Evolutionary conservation across 2,329 filamentous ascomycete genomes (phyloP), one percentile per base, ranked within the genome.

Genomic region (Xylaria sp.): DNA sequence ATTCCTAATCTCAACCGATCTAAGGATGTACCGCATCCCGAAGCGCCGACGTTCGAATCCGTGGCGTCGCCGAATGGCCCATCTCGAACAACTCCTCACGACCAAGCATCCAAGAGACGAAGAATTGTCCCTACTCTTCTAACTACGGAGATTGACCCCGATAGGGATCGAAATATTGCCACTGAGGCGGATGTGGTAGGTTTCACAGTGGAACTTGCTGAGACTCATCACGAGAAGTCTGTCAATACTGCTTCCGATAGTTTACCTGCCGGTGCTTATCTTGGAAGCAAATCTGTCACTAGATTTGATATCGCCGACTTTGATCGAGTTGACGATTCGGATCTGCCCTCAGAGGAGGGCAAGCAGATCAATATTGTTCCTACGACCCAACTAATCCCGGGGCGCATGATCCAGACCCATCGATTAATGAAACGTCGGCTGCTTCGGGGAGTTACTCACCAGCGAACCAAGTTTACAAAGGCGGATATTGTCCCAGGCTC

Each of bases 401-500:
- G 77, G 12, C 72, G 75, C 2, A 68, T 69, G 17, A 30, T 73
- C 30, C 77, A 78, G 39, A 64, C 73, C 14, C 68, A 76, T 63
- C 71, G 67, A 58, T 48, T 76, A 9, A 66, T 74, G 45, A 76
- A 76, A 64, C 72, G 73, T 9, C 66, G 57, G 9, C 32, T 77
- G 39, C 64, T 75, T 32, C 58, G 63, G 9, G 32, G 53, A 5
- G 45, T 27, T 61, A n/a, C 12, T n/a, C 45, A 55, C 32, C 55
- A 32, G 12, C 60, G 62, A 27, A 58, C 55, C 11, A 48, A 34
- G n/a, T 57, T 59, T 36, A 42, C 32, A 19, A 78, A 76, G 58
- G 21, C 73, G 8, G 77, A 79, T 65, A 70, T 71, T 55, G 71
- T 78, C 27, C 71, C 54, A 17, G 75, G 75, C 12, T 69, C 70